Evolutionary conservation across 2,329 filamentous ascomycete species (phyloP).

Genomic region (Colletotrichum tropicicola): DNA sequence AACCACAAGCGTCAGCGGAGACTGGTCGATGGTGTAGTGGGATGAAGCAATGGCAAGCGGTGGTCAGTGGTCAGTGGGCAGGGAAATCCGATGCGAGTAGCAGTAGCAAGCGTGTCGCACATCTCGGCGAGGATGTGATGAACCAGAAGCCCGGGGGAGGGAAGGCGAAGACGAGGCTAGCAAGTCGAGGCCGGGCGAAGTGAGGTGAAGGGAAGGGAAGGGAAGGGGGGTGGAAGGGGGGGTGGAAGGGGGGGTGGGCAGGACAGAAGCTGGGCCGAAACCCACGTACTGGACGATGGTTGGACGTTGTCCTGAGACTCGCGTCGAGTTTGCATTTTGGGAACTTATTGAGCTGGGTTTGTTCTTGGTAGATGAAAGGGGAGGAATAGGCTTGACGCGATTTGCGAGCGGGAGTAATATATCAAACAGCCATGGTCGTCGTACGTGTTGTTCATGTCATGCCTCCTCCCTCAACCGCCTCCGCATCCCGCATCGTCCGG

Average conservation of each 20-base stretch:
- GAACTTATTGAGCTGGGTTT: slow-evolving; percentile 18
- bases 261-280: slow-evolving; percentile 12
- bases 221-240: slow-evolving; percentile 13
- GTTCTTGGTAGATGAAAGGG: neutral
- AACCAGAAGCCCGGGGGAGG: neutral
- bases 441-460: slow-evolving; percentile 4
- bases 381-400: neutral
- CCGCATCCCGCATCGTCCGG: slow-evolving; percentile 4
- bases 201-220: neutral
- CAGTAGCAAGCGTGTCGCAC: slow-evolving; percentile 5
- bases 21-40: neutral
- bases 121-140: slow-evolving; percentile 22
- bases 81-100: slow-evolving; percentile 25
- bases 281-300: slow-evolving; percentile 27
- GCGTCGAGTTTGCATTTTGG: slow-evolving; percentile 29
- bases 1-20: slow-evolving; percentile 10
- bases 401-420: slow-evolving; percentile 22
- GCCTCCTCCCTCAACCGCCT: neutral
- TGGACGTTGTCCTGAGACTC: slow-evolving; percentile 22
- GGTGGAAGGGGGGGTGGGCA: slow-evolving; percentile 15
- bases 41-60: slow-evolving; percentile 12
- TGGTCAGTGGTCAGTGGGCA: slow-evolving; percentile 22
- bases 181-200: slow-evolving; percentile 6
- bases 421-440: neutral
- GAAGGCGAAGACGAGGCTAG: slow-evolving; percentile 4